phyloP scores from a whole-genome alignment of 495 filamentous ascomycete species.

The Aspergillus haitiensis region DNA sequence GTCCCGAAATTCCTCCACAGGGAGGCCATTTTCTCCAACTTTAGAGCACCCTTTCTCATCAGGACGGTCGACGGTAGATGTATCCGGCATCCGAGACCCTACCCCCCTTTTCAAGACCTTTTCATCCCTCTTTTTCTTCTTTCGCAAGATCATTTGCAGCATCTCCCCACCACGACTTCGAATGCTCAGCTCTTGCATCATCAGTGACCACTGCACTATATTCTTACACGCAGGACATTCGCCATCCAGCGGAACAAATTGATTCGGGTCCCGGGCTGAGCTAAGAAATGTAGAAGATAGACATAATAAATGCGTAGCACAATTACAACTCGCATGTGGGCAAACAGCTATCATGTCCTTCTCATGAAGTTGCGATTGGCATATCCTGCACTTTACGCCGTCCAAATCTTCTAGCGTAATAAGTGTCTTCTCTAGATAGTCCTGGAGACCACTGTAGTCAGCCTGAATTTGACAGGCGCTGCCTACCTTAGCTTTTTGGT shows the following conservation, averaged over 20 bases:
- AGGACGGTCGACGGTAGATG: background rate
- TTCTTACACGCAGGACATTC: conserved; percentile 69
- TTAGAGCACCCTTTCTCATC: conserved; percentile 16
- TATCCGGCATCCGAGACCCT: background rate
- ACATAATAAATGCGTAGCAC: conserved; percentile 73
- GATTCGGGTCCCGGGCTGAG: conserved; percentile 37
- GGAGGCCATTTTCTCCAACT: conserved; percentile 8
- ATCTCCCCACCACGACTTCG: conserved; percentile 66
- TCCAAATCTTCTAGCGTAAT: conserved; percentile 61
- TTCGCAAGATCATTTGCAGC: conserved; percentile 62
- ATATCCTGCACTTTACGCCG: conserved; percentile 63
- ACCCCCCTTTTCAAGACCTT: background rate
- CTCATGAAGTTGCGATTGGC: conserved; percentile 49
- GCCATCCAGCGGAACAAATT: conserved; percentile 67
- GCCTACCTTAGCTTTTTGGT: conserved; percentile 21
- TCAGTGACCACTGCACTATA: conserved; percentile 66
- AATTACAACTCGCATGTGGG: conserved; percentile 61
- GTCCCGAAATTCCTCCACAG: conserved; percentile 26
- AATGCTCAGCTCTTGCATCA: conserved; percentile 80
- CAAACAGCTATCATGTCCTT: conserved; percentile 67
- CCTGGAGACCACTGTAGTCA: conserved; percentile 63
- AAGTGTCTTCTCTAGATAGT: conserved; percentile 69
- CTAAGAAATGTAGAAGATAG: conserved; percentile 66
- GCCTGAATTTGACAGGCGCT: conserved; percentile 59
- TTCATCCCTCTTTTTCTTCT: conserved; percentile 32